These are phyloP conservation scores for Chaetomiaceae sp. DNA, from an alignment of 2,329 filamentous ascomycete genomes.

Conservation along the genomic window DNA sequence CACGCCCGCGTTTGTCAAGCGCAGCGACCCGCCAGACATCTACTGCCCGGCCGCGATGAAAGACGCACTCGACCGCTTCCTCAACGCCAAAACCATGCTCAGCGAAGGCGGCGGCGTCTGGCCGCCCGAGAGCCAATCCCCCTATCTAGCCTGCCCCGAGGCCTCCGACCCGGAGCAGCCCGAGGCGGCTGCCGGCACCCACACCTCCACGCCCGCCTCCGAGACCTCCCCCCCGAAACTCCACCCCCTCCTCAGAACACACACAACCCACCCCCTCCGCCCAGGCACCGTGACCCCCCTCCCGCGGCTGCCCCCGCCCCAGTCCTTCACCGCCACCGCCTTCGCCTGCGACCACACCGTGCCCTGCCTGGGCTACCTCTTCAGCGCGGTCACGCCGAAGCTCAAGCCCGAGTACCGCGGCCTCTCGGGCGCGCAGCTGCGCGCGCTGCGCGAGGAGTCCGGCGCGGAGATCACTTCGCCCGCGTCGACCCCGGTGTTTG, in stretches of 20 bases:
- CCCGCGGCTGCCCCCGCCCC: constrained; percentile 27
- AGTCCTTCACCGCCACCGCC: constrained; percentile 38
- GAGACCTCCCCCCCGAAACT: background rate
- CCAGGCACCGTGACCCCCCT: constrained; percentile 37
- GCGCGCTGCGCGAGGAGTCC: constrained; percentile 32
- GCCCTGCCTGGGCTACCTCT: constrained; percentile 46
- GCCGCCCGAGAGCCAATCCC: constrained; percentile 16
- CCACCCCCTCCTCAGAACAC: constrained; percentile 37
- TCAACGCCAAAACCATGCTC: constrained; percentile 40
- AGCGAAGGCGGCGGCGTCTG: constrained; percentile 38
- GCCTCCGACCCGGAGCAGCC: constrained; percentile 14
- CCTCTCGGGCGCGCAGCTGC: constrained; percentile 36
- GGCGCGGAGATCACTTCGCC: constrained; percentile 39
- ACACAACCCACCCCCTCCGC: constrained; percentile 37
- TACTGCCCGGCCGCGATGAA: constrained; percentile 42
- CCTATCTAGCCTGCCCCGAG: constrained; percentile 16
- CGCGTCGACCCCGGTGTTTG: constrained; percentile 39
- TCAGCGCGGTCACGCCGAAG: constrained; percentile 37
- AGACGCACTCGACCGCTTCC: constrained; percentile 37
- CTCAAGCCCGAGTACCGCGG: constrained; percentile 37
- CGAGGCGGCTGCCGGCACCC: constrained; percentile 9
- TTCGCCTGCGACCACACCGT: constrained; percentile 46
- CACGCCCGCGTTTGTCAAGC: constrained; percentile 40
- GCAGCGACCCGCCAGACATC: constrained; percentile 43
- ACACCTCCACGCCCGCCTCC: background rate